A percentile compares a stretch with the other conserved stretches of the same genome.
Evolutionary conservation across 108 stramenopile genomes (phyloP).

Genomic region (Cyclotella baltica): DNA sequence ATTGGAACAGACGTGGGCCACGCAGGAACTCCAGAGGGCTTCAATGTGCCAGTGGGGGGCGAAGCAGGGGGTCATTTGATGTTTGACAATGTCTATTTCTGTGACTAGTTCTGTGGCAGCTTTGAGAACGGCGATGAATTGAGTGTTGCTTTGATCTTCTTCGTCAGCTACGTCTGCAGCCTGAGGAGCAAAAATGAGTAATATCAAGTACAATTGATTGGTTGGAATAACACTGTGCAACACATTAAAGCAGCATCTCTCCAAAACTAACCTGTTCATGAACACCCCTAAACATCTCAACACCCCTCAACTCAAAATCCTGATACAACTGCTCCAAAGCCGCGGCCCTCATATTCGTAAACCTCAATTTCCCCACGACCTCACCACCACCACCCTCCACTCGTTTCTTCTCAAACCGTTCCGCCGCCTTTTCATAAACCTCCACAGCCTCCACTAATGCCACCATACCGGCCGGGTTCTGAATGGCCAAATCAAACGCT

Average conservation of each 20-base stretch:
- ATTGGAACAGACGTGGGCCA: conserved; percentile 85
- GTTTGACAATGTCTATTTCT: conserved; percentile 85
- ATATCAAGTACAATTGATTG: background rate
- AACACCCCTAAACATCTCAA: conserved; percentile 78
- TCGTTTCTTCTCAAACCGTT: conserved; percentile 73
- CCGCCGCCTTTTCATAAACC: conserved; percentile 83
- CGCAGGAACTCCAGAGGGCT: conserved; percentile 85
- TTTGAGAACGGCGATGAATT: conserved; percentile 82
- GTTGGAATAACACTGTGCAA: background rate
- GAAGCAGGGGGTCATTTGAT: conserved; percentile 90
- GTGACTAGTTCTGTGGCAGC: conserved; percentile 82
- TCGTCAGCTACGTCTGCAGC: conserved; percentile 74
- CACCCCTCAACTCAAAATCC: conserved; percentile 81
- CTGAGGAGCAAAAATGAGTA: conserved; percentile 3
- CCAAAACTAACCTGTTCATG: conserved; percentile 55
- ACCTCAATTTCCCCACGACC: conserved; percentile 59
- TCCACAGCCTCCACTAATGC: conserved; percentile 90
- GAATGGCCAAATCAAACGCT: conserved; percentile 84
- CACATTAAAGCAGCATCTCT: background rate
- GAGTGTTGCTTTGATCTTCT: conserved; percentile 66
- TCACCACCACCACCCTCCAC: conserved; percentile 15
- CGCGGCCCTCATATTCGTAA: conserved; percentile 89
- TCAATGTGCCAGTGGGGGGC: conserved; percentile 86
- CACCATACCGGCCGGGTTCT: conserved; percentile 91
- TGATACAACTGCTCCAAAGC: conserved; percentile 86